Evolutionary conservation across 805 yeast species (phyloP), one percentile per base, ranked within the genome.

Genomic region (Teunomyces gatunensis): DNA sequence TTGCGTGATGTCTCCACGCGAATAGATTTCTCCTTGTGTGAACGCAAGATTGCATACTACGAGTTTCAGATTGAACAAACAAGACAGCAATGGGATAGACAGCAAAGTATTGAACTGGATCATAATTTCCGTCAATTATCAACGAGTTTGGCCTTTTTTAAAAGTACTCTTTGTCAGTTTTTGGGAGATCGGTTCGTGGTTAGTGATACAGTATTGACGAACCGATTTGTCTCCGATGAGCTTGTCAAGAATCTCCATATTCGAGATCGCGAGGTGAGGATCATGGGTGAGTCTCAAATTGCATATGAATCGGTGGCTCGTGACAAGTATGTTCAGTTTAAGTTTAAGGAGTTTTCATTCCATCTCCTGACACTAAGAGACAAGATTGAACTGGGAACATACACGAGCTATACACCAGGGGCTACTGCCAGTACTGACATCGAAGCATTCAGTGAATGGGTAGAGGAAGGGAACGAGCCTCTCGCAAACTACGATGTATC

Each of bases 1-100:
- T 25, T 53, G 6, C 39, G 46, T n/a, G 55, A 63, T 39, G 48
- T 68, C 43, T 61, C 62, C 45, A 25, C 29, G 25, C 42, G 53
- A 5, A 39, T 56, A 6, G 49, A 55, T 23, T 50, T 54, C 13
- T 34, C 30, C 7, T 51, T 55, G 44, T 41, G 56, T 3, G 30
- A 44, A 2, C 40, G 39, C 23, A 61, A 59, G 44, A 3, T 58
- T 5, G 29, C 46, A 2, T 51, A 52, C 45, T 58, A 55, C 45
- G 29, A 42, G 10, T 11, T 27, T 11, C 43, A 42, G 28, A 28
- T 48, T 11, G 42, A 13, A 1, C n/a, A 18, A 15, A 15, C 44
- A 13, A 29, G 3, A 4, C 32, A 21, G 3, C 17, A 35, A 20
- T 47, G 41, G 37, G 32, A 2, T 9, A 13, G 6, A 7, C 18